Conservation (phyloP, 352 stramenopile genomes). For the Phytophthora boehmeriae region DNA sequence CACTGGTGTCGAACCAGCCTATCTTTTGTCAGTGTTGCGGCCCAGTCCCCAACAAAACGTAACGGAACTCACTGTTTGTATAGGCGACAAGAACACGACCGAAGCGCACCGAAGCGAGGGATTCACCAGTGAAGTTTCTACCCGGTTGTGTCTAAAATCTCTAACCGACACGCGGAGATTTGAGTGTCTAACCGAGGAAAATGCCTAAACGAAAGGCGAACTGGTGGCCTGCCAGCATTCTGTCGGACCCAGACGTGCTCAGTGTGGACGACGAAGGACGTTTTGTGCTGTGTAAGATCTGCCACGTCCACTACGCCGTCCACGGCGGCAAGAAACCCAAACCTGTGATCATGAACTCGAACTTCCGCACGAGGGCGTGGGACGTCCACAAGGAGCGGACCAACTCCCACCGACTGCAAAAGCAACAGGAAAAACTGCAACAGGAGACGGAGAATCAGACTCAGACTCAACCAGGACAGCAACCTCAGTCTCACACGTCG, state of each 20-base stretch:
- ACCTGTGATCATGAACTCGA: slow-evolving; percentile 84
- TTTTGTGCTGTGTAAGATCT: slow-evolving; percentile 85
- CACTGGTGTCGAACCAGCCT: too few species aligned
- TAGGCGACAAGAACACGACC: slow-evolving; percentile 12
- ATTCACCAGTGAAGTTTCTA: slow-evolving; percentile 6
- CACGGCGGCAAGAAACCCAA: slow-evolving; percentile 84
- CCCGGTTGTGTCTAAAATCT: not conserved
- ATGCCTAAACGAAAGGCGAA: slow-evolving; percentile 86
- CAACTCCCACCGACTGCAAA: slow-evolving; percentile 77
- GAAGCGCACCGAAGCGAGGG: slow-evolving; percentile 13
- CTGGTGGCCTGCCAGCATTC: slow-evolving; percentile 72
- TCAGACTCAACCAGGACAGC: not conserved
- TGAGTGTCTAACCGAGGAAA: not conserved
- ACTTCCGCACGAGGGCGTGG: slow-evolving; percentile 79
- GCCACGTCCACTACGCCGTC: slow-evolving; percentile 81
- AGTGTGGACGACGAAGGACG: slow-evolving; percentile 80
- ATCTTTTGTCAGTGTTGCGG: not conserved
- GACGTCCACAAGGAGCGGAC: slow-evolving; percentile 85
- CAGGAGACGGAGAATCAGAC: slow-evolving; percentile 21
- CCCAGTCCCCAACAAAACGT: slow-evolving; percentile 4
- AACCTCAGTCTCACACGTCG: slow-evolving; percentile 1
- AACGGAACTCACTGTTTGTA: slow-evolving; percentile 3
- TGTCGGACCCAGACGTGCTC: slow-evolving; percentile 72
- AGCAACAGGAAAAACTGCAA: slow-evolving; percentile 50
- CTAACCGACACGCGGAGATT: slow-evolving; percentile 1